Evolutionary conservation across 2,329 filamentous ascomycete species (phyloP), one percentile per base, ranked within the genome.

Genomic region (Monosporascus sp.): DNA sequence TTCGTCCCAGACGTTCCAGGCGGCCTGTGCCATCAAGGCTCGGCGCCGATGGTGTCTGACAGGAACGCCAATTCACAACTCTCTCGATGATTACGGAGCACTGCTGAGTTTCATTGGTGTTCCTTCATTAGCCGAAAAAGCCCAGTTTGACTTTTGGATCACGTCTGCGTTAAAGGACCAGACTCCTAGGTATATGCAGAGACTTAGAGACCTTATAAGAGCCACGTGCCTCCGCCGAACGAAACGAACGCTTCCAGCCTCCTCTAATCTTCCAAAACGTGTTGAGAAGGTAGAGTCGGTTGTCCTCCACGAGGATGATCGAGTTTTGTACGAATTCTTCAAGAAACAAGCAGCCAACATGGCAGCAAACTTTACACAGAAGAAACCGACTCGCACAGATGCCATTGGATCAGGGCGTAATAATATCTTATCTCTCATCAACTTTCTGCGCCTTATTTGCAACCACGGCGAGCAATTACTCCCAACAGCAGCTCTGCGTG

Each of bases 21-120:
- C 68, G 0, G 60, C 63, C 11, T 64, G 58, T 50, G 54, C 53
- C 7, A 50, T 69, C 17, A 49, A 52, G 3, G 63, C 68, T 1
- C 35, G 53, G 0, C 56, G 58, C 17, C 63, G 69, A 5, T 73
- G 70, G 71, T 72, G 69, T 47, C 58, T 74, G 3, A 73, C 69
- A 0, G 71, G 70, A 11, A 74, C 71, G 1, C 71, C 70, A 0
- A 69, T 74, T 2, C 68, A 71, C 3, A 73, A 74, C 47, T 60
- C 59, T 0, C 61, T 75, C 0, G 66, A 72, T 18, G 70, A 74
- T 54, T 68, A 66, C 35, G 70, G 68, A 0, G 60, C 70, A 0
- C 58, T 74, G 0, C 52, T 72, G 0, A 51, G 52, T n/a, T 73
- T 72, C 41, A 50, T 72, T 5, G 26, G 61, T 2, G 58, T 70